Conservation (phyloP, 1,139 yeast species). For the Yamadazyma aaseri region DNA sequence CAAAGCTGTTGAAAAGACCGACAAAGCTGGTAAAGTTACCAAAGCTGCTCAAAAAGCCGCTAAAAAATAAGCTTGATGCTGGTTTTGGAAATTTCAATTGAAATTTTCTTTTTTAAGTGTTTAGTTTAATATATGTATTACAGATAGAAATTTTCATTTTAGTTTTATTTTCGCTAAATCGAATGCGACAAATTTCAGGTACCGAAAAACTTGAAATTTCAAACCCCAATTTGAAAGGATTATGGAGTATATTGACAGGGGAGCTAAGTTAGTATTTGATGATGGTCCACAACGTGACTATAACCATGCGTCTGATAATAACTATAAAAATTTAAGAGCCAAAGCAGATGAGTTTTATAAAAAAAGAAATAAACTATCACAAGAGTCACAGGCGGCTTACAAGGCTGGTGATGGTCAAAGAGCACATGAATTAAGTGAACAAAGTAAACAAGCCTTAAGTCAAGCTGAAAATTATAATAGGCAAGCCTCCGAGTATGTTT, state of each 20-base stretch:
- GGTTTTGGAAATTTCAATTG: conserved; percentile 7
- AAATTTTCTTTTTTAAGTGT: conserved; percentile 16
- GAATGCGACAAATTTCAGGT: conserved; percentile 4
- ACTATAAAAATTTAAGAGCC: conserved; percentile 63
- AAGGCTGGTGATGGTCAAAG: conserved; percentile 66
- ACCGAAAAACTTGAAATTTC: conserved; percentile 1
- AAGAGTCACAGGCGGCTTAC: conserved; percentile 75
- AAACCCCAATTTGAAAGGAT: background rate
- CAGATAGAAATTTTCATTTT: background rate
- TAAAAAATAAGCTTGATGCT: conserved; percentile 8
- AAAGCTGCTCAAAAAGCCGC: conserved; percentile 97
- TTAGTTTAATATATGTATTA: conserved; percentile 10
- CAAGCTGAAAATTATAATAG: conserved; percentile 70
- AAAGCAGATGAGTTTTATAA: conserved; percentile 68
- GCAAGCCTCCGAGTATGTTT: conserved; percentile 89
- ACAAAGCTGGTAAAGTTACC: conserved; percentile 98
- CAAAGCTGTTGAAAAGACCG: conserved; percentile 96
- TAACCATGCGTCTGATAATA: conserved; percentile 68
- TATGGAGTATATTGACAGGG: conserved; percentile 30
- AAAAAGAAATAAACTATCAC: conserved; percentile 54
- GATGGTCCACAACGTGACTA: conserved; percentile 48
- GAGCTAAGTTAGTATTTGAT: conserved; percentile 34
- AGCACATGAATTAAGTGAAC: conserved; percentile 72
- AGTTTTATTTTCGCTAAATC: background rate
- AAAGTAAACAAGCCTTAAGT: conserved; percentile 57